These are phyloP conservation scores for Orbilia brochopaga DNA, from an alignment of 2,329 filamentous ascomycete genomes.

Conservation along the genomic window DNA sequence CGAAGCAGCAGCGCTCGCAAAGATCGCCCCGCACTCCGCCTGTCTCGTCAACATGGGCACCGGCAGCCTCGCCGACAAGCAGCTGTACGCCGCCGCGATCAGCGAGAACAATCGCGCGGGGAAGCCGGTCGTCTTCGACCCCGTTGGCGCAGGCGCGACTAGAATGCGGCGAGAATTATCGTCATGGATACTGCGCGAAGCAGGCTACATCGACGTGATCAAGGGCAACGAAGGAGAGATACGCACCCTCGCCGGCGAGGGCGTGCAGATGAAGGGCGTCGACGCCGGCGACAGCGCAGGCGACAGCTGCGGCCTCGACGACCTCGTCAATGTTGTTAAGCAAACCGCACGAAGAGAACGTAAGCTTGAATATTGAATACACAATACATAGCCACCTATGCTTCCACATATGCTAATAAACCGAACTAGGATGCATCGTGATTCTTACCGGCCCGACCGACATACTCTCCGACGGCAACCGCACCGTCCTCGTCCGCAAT, in stretches of 20 bases:
- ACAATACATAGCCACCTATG: neutral
- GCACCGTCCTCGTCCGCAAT: constrained; percentile 73
- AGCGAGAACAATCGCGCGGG: constrained; percentile 78
- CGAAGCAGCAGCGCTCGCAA: constrained; percentile 81
- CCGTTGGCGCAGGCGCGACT: constrained; percentile 88
- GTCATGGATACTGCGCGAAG: constrained; percentile 69
- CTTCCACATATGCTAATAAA: neutral
- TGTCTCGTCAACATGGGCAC: constrained; percentile 95
- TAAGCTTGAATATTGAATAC: constrained; percentile 50
- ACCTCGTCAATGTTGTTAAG: constrained; percentile 69
- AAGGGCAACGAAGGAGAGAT: constrained; percentile 96
- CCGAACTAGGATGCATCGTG: constrained; percentile 65
- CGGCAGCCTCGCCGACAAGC: constrained; percentile 70
- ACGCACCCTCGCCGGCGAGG: constrained; percentile 69
- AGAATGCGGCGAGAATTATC: constrained; percentile 73
- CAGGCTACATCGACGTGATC: constrained; percentile 81
- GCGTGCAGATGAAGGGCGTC: constrained; percentile 77
- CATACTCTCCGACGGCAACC: constrained; percentile 74
- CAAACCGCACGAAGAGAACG: constrained; percentile 71
- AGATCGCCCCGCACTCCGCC: constrained; percentile 66
- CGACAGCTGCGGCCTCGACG: constrained; percentile 59
- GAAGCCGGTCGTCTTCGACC: constrained; percentile 81
- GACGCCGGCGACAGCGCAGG: constrained; percentile 68
- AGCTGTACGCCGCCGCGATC: constrained; percentile 75
- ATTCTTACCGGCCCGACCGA: constrained; percentile 83